Evolutionary conservation across 1,284 basidiomycete species (phyloP), one percentile per base, ranked within the genome.

Genomic region (Ustilago xerochloae): DNA sequence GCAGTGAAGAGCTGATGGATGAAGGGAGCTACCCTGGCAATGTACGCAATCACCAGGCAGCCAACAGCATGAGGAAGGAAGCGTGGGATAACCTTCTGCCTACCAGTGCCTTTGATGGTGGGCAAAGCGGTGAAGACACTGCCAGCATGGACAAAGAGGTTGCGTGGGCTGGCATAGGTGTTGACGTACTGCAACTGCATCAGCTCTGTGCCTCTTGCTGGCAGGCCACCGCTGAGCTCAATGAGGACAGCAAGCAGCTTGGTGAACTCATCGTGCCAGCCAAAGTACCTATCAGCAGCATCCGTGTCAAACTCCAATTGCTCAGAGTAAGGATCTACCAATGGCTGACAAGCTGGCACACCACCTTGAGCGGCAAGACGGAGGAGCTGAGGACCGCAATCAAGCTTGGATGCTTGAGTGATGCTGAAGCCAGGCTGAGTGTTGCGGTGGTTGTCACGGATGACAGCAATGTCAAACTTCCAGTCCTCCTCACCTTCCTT

Each of bases 121-220:
- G 26, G 15, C 12, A 46, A 26, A 29, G 45, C 26, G n/a, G 45
- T 46, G 45, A 46, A 26, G 26, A 46, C 22, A 29, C 26, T 15
- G 24, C 45, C 45, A 46, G 18, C 24, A 29, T 29, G 26, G 45
- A 46, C 15, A 24, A 46, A 46, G 45, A 46, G 22, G 45, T 46
- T 46, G 45, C 45, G 15, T 26, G 22, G 45, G 24, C 45, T 24
- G 24, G 10, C 24, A 10, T 28, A 24, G 4, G 45, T 46, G 45
- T 46, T 46, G 45, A 24, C n/a, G 45, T 46, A 24, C 45, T 46
- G 45, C 45, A 46, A 26, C 45, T 46, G 45, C 26, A 46, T 12
- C 45, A 46, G 45, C 45, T 46, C 45, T 46, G 45, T 28, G n/a
- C 45, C 45, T 46, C 45, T 46, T 28, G 45, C 45, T 24, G 45